Percentiles rank a stretch among this genome's conserved stretches.
phyloP scores from a whole-genome alignment of 805 yeast species.

The Wickerhamomyces bovis region DNA sequence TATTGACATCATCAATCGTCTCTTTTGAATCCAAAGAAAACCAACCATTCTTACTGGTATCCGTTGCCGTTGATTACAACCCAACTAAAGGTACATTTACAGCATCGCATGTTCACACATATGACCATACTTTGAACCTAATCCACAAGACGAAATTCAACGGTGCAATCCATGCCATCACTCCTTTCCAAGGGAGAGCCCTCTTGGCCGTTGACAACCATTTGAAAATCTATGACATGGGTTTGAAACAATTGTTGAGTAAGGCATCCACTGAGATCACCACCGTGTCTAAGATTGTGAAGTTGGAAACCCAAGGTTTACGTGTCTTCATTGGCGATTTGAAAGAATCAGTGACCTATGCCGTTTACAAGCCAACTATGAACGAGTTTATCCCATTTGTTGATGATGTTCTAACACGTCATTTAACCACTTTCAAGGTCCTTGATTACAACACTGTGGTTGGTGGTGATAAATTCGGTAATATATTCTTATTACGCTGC shows the following conservation, averaged over 20 bases:
- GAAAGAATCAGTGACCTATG: constrained; percentile 54
- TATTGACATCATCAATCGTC: constrained; percentile 11
- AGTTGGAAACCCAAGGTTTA: constrained; percentile 47
- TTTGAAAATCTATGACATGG: constrained; percentile 63
- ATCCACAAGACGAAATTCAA: constrained; percentile 59
- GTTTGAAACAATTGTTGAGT: constrained; percentile 70
- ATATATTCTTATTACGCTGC: constrained; percentile 60
- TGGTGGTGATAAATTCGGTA: constrained; percentile 88
- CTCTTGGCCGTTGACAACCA: constrained; percentile 50
- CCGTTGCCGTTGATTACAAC: constrained; percentile 25
- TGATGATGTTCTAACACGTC: constrained; percentile 65
- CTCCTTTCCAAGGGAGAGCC: constrained; percentile 51
- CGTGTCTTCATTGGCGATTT: constrained; percentile 70
- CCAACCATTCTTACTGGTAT: constrained; percentile 37
- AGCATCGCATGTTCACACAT: constrained; percentile 20
- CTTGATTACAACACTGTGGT: constrained; percentile 73
- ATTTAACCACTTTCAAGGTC: constrained; percentile 50
- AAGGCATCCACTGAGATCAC: constrained; percentile 48
- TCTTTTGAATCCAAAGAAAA: constrained; percentile 22
- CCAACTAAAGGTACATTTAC: constrained; percentile 14
- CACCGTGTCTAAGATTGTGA: constrained; percentile 43
- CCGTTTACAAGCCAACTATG: constrained; percentile 41
- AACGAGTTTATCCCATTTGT: constrained; percentile 57
- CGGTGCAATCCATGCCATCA: constrained; percentile 40
- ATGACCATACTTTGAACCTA: constrained; percentile 36